phyloP scores from a whole-genome alignment of 306 rosid genomes.

The Prinsepia uniflora region DNA sequence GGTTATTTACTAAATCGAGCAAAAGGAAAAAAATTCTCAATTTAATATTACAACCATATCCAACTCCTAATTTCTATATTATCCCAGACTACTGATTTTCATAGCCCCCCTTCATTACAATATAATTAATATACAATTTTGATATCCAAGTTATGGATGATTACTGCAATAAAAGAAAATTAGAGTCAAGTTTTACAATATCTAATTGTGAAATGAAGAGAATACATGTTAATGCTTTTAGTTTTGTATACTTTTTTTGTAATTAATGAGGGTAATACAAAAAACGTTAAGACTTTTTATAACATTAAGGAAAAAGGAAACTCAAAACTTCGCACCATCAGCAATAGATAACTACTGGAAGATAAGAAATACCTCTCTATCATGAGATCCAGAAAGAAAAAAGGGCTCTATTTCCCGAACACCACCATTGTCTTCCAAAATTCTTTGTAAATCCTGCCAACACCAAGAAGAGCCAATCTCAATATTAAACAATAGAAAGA shows the following conservation, averaged over 20 bases:
- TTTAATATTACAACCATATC: too few species aligned
- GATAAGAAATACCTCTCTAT: constrained; percentile 52
- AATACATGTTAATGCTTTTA: not conserved
- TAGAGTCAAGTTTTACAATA: not conserved
- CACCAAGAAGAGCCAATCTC: constrained; percentile 2
- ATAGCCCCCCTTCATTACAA: too few species aligned
- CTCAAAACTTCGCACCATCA: not conserved
- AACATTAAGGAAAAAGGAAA: not conserved
- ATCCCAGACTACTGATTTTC: too few species aligned
- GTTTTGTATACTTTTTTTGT: not conserved
- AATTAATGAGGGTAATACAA: not conserved
- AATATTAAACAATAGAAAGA: constrained; percentile 8
- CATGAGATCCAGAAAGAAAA: constrained; percentile 55
- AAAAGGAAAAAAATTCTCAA: too few species aligned
- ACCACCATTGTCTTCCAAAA: constrained; percentile 53
- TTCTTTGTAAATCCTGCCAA: constrained; percentile 76
- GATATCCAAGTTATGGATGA: too few species aligned
- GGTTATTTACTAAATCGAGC: too few species aligned
- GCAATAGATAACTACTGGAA: not conserved
- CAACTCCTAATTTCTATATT: too few species aligned
- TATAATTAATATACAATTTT: too few species aligned
- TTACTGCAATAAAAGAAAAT: too few species aligned
- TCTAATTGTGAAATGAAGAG: too few species aligned
- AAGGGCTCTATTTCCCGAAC: constrained; percentile 78
- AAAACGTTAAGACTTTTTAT: not conserved